Evolutionary conservation across 306 rosid genomes (phyloP).

Genomic region (Gillenia trifoliata): DNA sequence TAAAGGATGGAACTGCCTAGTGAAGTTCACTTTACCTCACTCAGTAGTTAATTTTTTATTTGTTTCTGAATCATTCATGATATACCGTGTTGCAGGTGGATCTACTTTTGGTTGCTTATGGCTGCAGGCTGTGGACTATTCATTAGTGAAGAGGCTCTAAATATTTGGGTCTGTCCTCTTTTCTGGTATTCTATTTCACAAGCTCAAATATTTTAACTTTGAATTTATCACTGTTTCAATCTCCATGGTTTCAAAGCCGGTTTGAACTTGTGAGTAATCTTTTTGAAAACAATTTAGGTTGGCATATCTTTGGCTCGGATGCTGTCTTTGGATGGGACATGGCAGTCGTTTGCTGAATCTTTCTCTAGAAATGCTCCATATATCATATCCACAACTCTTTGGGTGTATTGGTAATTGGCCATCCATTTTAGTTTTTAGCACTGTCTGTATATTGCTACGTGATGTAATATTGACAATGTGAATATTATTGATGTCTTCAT

Average conservation of each 20-base stretch:
- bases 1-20: neutral
- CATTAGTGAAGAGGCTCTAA: conserved; percentile 71
- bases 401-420: conserved; percentile 66
- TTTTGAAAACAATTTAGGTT: conserved; percentile 38
- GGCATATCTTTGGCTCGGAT: conserved; percentile 54
- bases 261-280: conserved; percentile 16
- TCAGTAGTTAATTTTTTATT: neutral
- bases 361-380: conserved; percentile 49
- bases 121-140: conserved; percentile 70
- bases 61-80: neutral
- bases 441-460: neutral
- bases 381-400: conserved; percentile 43
- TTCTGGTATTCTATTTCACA: conserved; percentile 44
- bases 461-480: too few species aligned
- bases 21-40: neutral
- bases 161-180: conserved; percentile 68
- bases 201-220: conserved; percentile 19
- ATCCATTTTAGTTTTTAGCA: neutral
- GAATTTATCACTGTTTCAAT: conserved; percentile 3
- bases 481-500: neutral
- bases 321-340: conserved; percentile 58
- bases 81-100: conserved; percentile 42
- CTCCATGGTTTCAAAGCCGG: conserved; percentile 2
- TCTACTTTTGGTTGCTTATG: conserved; percentile 79
- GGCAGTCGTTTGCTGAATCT: conserved; percentile 55